Base-by-base conservation (phyloP, 2,329 filamentous ascomycete species). In the Fusarium pseudoanthophilum region DNA sequence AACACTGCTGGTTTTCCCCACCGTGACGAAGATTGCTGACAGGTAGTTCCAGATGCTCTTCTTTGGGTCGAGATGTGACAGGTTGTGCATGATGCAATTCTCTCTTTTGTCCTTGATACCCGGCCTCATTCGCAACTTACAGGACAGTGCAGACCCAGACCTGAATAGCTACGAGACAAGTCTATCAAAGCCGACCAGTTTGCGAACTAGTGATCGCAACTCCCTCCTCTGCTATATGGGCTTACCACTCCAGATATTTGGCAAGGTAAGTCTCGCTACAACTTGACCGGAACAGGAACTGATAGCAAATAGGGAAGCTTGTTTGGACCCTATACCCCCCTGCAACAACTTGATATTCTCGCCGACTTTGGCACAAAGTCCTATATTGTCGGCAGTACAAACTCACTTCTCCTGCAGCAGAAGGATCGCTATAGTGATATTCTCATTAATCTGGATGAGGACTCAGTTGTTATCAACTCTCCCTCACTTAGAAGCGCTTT, bases 11-110 rank as follows among this genome's bases (percentile, higher is more conserved):
- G 11, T 28, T 7, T n/a, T 28, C 10, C 34, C n/a, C 15, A 21
- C 36, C 18, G 21, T 36, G 43, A 28, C 46, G 16, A 34, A 30
- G 7, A 49, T 34, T 24, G n/a, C 30, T 55, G 26, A 48, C 67
- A 66, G 34, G 74, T 57, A 34, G 52, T 21, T 14, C 34, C 32
- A 97, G 95, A 98, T 98, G 93, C 91, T 99, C 60, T 98, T 99
- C 85, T 99, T 98, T 78, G 95, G 96, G 71, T 95, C 95, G n/a
- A 91, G 95, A 77, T 98, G 96, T 82, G 96, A 99, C 83, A 90
- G 93, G 73, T 85, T 99, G 75, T 99, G 96, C 88, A 97, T 98
- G 93, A 95, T 97, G 84, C 96, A 99, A 82, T 99, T 98, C 84
- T 96, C 95, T 48, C 89, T 99, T 51, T 92, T 99, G 76, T 98